phyloP scores from a whole-genome alignment of 306 rosid species.

The Citrullus amarus region DNA sequence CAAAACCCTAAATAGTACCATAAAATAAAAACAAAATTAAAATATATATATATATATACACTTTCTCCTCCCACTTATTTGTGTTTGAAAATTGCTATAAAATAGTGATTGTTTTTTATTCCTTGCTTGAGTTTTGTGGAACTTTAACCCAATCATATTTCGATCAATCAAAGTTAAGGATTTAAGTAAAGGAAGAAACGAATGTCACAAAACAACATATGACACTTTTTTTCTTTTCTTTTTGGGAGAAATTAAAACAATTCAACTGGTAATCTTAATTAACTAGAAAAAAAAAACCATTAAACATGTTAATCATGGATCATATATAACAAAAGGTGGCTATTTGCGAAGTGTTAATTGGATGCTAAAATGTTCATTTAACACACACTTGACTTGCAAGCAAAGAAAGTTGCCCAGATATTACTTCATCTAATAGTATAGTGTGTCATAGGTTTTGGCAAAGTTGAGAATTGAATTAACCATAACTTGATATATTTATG shows the following conservation, averaged over 20 bases:
- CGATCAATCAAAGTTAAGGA: background rate
- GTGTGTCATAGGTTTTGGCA: too few species aligned
- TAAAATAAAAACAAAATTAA: too few species aligned
- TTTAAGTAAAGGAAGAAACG: background rate
- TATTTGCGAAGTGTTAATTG: too few species aligned
- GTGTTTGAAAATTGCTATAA: background rate
- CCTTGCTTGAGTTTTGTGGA: background rate
- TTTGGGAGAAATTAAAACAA: background rate
- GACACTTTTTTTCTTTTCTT: background rate
- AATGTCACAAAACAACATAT: background rate
- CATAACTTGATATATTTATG: too few species aligned
- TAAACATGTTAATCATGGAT: background rate
- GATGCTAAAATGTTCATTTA: too few species aligned
- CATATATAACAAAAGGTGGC: too few species aligned
- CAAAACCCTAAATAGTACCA: too few species aligned
- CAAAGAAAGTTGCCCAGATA: too few species aligned
- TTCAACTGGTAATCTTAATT: background rate
- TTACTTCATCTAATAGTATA: background rate
- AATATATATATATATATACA: too few species aligned
- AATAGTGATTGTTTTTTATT: background rate
- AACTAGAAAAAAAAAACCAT: background rate
- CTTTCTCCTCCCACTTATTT: too few species aligned
- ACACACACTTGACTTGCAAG: too few species aligned
- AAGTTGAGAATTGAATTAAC: too few species aligned
- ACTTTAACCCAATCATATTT: background rate